Evolutionary conservation across 2,329 filamentous ascomycete species (phyloP).

Genomic region (Aspergillus vadensis): DNA sequence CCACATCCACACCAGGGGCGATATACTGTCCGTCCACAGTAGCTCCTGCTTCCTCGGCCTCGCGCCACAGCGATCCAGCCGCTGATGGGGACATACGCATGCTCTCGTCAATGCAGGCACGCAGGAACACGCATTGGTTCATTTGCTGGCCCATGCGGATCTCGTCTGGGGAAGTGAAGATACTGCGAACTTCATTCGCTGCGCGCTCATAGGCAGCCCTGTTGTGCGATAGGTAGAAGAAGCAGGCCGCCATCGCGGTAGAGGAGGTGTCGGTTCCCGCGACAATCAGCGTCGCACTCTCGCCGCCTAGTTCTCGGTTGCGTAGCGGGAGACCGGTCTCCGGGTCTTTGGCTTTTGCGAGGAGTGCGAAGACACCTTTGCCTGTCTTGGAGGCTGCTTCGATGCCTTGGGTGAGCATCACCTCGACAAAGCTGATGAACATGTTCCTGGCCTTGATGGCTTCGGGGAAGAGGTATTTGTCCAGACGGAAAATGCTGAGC

Average conservation of each 20-base stretch:
- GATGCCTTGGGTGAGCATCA: neutral
- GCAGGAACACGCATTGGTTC: slow-evolving; percentile 41
- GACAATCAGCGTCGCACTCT: slow-evolving; percentile 5
- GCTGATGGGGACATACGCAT: slow-evolving; percentile 36
- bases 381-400: neutral
- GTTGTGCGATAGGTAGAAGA: slow-evolving; percentile 10
- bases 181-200: neutral
- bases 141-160: slow-evolving; percentile 37
- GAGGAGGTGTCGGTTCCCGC: slow-evolving; percentile 11
- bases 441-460: slow-evolving; percentile 47
- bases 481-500: slow-evolving; percentile 13
- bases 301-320: slow-evolving; percentile 2
- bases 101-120: slow-evolving; percentile 44
- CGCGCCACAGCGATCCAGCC: slow-evolving; percentile 27
- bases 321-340: neutral
- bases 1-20: slow-evolving; percentile 32
- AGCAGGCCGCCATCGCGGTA: slow-evolving; percentile 2
- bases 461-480: slow-evolving; percentile 15
- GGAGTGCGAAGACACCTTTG: neutral
- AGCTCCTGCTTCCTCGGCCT: slow-evolving; percentile 30
- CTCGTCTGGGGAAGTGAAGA: slow-evolving; percentile 27
- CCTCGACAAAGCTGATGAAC: slow-evolving; percentile 28
- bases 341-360: neutral
- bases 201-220: neutral
- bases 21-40: slow-evolving; percentile 31